Evolutionary conservation across 768 basidiomycete species (phyloP).

Genomic region (Suillus plorans): DNA sequence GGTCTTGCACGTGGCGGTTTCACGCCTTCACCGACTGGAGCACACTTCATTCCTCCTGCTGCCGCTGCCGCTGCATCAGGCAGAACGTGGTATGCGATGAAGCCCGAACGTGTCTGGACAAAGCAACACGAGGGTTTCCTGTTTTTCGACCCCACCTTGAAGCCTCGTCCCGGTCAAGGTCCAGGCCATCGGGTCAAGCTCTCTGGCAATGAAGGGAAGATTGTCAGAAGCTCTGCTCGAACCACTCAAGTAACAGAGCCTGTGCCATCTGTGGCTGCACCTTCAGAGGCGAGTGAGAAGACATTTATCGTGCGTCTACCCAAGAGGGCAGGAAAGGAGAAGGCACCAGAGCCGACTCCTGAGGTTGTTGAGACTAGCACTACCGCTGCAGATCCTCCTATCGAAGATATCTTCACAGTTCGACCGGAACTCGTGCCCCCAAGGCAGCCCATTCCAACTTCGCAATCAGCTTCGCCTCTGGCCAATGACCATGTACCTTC

Average conservation of each 20-base stretch:
- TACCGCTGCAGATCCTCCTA: conserved; percentile 36
- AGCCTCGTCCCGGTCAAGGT: conserved; percentile 56
- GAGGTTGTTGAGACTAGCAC: conserved; percentile 23
- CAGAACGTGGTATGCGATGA: conserved; percentile 69
- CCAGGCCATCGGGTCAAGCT: conserved; percentile 62
- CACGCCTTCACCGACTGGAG: conserved; percentile 30
- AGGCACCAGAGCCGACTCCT: conserved; percentile 20
- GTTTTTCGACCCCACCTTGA: conserved; percentile 59
- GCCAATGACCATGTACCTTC: conserved; percentile 7
- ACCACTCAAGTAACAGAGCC: conserved; percentile 10
- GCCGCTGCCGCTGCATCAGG: conserved; percentile 30
- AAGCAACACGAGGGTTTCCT: conserved; percentile 79
- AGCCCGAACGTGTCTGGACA: conserved; percentile 81
- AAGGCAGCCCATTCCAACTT: conserved; percentile 21
- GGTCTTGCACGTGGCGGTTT: conserved; percentile 46
- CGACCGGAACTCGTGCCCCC: conserved; percentile 44
- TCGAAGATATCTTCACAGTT: conserved; percentile 62
- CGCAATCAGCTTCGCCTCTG: conserved; percentile 28
- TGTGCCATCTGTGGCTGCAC: conserved; percentile 17
- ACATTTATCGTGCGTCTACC: conserved; percentile 58
- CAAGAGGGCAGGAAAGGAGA: conserved; percentile 37
- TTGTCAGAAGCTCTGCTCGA: conserved; percentile 42
- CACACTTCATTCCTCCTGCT: conserved; percentile 27
- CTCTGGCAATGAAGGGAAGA: conserved; percentile 44
- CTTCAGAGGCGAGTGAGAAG: conserved; percentile 45